These are phyloP conservation scores for Nematodospora anomalae DNA, from an alignment of 1,139 yeast species.

Conservation along the genomic window DNA sequence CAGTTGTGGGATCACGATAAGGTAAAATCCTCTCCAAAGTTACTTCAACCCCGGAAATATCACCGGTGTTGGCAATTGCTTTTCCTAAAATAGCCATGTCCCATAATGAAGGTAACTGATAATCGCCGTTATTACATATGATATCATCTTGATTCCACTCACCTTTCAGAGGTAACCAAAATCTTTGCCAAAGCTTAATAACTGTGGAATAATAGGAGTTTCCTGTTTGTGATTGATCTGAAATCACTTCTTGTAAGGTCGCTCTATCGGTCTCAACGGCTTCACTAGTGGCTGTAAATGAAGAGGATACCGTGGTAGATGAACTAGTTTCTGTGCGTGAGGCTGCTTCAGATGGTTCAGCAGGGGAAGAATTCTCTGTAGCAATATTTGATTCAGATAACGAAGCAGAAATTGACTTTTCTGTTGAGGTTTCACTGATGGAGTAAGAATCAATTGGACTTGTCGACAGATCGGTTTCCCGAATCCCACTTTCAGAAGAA, in stretches of 20 bases:
- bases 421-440: background rate
- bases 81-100: conserved; percentile 29
- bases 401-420: background rate
- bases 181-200: conserved; percentile 21
- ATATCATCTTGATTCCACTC: conserved; percentile 22
- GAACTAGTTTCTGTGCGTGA: conserved; percentile 3
- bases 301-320: conserved; percentile 2
- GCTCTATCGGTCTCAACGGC: conserved; percentile 3
- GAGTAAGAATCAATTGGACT: no score
- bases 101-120: conserved; percentile 23
- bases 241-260: conserved; percentile 3
- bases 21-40: conserved; percentile 18
- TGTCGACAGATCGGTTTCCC: no score
- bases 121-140: conserved; percentile 15
- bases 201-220: conserved; percentile 13
- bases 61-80: conserved; percentile 20
- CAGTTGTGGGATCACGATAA: conserved; percentile 21
- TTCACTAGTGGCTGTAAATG: conserved; percentile 1
- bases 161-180: conserved; percentile 20
- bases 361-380: background rate
- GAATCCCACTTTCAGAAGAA: no score
- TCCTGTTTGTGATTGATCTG: conserved; percentile 7
- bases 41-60: conserved; percentile 14
- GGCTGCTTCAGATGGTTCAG: background rate
- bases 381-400: background rate